A percentile compares a stretch with the other conserved stretches of the same genome.
These are phyloP conservation scores for Nevesoporus exiguus DNA, from an alignment of 768 basidiomycete species.

Conservation along the genomic window DNA sequence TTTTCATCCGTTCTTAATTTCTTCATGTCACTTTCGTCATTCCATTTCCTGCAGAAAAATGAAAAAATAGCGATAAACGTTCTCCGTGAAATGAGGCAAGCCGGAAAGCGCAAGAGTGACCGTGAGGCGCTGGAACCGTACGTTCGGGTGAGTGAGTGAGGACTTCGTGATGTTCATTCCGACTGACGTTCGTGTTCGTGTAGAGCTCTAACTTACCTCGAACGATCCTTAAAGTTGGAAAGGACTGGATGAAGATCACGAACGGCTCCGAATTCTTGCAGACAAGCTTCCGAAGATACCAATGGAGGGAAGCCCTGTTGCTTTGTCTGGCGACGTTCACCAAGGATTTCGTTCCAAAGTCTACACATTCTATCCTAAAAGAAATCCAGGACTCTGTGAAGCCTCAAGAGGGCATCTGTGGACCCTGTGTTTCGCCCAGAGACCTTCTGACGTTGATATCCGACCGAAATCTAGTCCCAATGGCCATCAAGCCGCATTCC, in stretches of 20 bases:
- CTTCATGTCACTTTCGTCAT: not conserved
- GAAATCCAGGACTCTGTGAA: not conserved
- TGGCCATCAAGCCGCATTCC: not conserved
- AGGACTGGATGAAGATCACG: not conserved
- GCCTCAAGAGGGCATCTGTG: no score
- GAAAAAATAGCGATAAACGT: not conserved
- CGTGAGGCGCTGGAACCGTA: no score
- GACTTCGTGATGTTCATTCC: no score
- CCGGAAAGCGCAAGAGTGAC: no score
- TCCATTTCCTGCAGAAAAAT: not conserved
- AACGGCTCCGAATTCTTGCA: not conserved
- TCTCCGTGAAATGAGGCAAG: no score
- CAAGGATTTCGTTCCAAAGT: not conserved
- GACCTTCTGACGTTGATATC: not conserved
- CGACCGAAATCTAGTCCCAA: not conserved
- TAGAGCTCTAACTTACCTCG: not conserved
- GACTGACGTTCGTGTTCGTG: no score
- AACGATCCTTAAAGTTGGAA: not conserved
- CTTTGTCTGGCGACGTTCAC: not conserved
- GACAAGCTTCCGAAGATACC: constrained; percentile 6
- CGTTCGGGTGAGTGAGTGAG: no score
- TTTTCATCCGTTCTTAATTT: not conserved
- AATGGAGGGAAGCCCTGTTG: constrained; percentile 2
- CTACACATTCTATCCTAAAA: not conserved
- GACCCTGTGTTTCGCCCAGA: no score